Evolutionary conservation across 2,329 filamentous ascomycete genomes (phyloP), one percentile per base, ranked within the genome.

Genomic region (Ploettnerulaceae sp.): DNA sequence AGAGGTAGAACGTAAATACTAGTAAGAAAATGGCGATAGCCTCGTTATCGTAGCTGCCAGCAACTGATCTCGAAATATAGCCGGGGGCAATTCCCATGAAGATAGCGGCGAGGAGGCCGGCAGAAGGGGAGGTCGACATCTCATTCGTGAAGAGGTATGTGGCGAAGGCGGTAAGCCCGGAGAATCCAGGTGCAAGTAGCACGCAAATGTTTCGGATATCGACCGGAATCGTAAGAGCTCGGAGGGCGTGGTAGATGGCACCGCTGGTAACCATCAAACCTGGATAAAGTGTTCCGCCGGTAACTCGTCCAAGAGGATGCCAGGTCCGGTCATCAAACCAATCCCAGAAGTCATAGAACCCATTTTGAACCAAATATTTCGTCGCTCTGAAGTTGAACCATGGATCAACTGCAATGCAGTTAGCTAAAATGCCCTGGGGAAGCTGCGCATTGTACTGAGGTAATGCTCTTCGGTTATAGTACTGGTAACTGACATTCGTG

Each of bases 281-380:
- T 40, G 93, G 93, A 68, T 98, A 98, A 54, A 98, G 80, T n/a
- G 93, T 98, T 64, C 93, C 93, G 70, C 93, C 93, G 51, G 93
- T 98, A 65, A 98, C 93, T 73, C 93, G 89, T 61, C 93, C 93
- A 52, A 98, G 85, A 61, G 93, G 93, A 71, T 98, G 91, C 93
- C 93, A 98, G 81, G 93, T 98, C 74, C 93, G 84, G 75, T 98
- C 93, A 70, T 98, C 93, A 65, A 98, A 98, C 93, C 93, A 98
- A 69, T 98, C 91, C 93, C 93, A 98, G 68, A 98, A 98, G 69
- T 86, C 89, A 70, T 95, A 94, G 73, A 98, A 97, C 61, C 93
- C 93, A 82, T 98, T 81, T 65, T 91, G 81, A 46, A 98, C 88
- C 46, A 98, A 80, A 65, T 98, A 97, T 71, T 97, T 97, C 47